phyloP scores from a whole-genome alignment of 2,329 filamentous ascomycete genomes.

The Aureobasidium namibiae region DNA sequence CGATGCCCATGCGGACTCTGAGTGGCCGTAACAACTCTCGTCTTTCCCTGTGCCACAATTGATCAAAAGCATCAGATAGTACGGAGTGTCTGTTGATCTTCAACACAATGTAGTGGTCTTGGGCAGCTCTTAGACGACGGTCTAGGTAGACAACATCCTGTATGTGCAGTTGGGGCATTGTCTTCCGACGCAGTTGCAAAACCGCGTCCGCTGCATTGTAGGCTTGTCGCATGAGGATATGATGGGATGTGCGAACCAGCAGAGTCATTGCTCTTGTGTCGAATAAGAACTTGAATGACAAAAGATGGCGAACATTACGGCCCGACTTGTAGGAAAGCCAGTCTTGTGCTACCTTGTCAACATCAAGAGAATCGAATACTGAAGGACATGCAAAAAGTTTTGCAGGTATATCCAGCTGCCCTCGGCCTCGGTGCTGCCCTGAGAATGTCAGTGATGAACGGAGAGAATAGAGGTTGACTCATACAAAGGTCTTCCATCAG shows the following conservation, averaged over 20 bases:
- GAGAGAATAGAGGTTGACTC: neutral
- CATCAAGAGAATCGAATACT: conserved; percentile 67
- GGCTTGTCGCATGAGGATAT: conserved; percentile 63
- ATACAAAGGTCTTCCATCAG: conserved; percentile 51
- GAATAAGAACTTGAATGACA: conserved; percentile 78
- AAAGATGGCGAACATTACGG: conserved; percentile 60
- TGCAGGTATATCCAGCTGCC: conserved; percentile 48
- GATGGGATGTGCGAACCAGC: conserved; percentile 84
- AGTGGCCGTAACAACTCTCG: conserved; percentile 76
- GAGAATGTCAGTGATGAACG: conserved; percentile 16
- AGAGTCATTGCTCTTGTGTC: conserved; percentile 62
- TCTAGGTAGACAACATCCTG: conserved; percentile 18
- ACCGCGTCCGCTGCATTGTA: conserved; percentile 13
- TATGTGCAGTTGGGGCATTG: conserved; percentile 2
- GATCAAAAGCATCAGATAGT: conserved; percentile 55
- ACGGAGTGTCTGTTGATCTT: conserved; percentile 35
- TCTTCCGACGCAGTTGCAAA: conserved; percentile 10
- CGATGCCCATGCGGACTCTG: conserved; percentile 74
- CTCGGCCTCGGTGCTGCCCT: conserved; percentile 8
- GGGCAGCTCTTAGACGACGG: conserved; percentile 26
- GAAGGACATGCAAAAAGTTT: conserved; percentile 68
- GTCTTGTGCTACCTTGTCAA: conserved; percentile 62
- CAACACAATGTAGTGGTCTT: conserved; percentile 35
- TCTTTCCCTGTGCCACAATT: conserved; percentile 79
- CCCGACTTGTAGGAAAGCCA: conserved; percentile 58